phyloP scores from a whole-genome alignment of 768 basidiomycete genomes.

The Lactarius akahatsu region DNA sequence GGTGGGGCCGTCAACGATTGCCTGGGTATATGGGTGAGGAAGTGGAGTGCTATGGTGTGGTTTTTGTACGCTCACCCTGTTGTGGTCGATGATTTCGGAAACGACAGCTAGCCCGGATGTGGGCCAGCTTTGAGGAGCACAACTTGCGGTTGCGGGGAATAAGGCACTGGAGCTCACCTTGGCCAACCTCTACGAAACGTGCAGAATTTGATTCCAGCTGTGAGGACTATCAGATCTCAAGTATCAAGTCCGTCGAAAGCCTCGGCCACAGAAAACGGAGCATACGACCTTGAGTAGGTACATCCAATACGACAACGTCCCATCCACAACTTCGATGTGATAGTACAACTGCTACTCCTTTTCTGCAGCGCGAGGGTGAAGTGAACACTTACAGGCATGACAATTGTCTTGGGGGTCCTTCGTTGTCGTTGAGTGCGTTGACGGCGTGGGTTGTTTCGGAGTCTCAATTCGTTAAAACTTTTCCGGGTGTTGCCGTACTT shows the following conservation, averaged over 20 bases:
- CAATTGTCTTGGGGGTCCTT: constrained; percentile 20
- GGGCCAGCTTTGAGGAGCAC: constrained; percentile 93
- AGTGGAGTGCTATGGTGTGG: not conserved
- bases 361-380: not conserved
- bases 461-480: too few species aligned
- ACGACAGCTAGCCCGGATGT: constrained; percentile 87
- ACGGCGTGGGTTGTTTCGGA: too few species aligned
- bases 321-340: constrained; percentile 11
- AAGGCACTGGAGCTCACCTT: constrained; percentile 52
- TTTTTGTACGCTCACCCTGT: constrained; percentile 63
- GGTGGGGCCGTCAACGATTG: constrained; percentile 91
- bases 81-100: constrained; percentile 97
- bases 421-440: constrained; percentile 21
- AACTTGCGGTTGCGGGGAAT: constrained; percentile 40
- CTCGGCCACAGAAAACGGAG: not conserved
- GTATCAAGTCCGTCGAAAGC: not conserved
- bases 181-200: constrained; percentile 98
- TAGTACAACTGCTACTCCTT: not conserved
- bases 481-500: too few species aligned
- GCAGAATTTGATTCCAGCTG: constrained; percentile 72
- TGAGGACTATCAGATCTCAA: constrained; percentile 1
- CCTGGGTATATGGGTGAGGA: constrained; percentile 48
- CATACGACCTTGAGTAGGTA: not conserved
- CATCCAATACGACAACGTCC: constrained; percentile 2
- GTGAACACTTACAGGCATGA: constrained; percentile 27